Evolutionary conservation across 331 rosid species (phyloP).

Genomic region (Telfairia occidentalis): DNA sequence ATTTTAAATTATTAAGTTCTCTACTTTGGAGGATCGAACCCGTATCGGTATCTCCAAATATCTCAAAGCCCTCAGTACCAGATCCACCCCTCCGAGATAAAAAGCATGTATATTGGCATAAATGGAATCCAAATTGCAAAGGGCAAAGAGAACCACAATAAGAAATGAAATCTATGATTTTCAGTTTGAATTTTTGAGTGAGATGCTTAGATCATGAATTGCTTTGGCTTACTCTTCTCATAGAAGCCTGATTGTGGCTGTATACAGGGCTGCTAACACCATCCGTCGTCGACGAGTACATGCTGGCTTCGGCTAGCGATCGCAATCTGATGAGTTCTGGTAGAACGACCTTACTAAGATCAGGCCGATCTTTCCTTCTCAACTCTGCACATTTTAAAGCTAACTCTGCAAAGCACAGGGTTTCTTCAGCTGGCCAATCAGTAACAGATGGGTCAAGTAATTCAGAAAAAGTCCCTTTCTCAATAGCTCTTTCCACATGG

Average conservation of each 20-base stretch:
- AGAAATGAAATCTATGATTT: not conserved
- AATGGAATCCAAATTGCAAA: not conserved
- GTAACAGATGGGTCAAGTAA: conserved; percentile 59
- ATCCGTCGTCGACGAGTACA: not conserved
- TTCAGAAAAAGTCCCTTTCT: conserved; percentile 44
- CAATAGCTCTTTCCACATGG: conserved; percentile 51
- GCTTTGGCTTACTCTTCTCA: not conserved
- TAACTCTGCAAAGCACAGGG: conserved; percentile 46
- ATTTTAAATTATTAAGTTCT: not conserved
- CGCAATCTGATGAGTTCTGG: conserved; percentile 60
- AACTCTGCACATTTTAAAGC: conserved; percentile 70
- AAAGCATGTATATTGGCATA: not conserved
- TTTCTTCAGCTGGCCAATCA: conserved; percentile 74
- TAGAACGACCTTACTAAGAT: conserved; percentile 48
- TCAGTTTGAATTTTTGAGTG: not conserved
- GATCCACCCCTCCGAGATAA: not conserved
- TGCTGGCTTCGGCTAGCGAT: conserved; percentile 36
- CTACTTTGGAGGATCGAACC: not conserved
- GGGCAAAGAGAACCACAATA: not conserved
- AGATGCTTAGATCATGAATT: not conserved
- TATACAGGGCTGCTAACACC: conserved; percentile 11
- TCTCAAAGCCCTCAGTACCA: not conserved
- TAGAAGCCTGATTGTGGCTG: conserved; percentile 24
- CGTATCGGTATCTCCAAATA: not conserved
- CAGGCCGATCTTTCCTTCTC: conserved; percentile 76